phyloP scores from a whole-genome alignment of 805 yeast genomes.

The baker's yeast (Saccharomyces cerevisiae) region DNA sequence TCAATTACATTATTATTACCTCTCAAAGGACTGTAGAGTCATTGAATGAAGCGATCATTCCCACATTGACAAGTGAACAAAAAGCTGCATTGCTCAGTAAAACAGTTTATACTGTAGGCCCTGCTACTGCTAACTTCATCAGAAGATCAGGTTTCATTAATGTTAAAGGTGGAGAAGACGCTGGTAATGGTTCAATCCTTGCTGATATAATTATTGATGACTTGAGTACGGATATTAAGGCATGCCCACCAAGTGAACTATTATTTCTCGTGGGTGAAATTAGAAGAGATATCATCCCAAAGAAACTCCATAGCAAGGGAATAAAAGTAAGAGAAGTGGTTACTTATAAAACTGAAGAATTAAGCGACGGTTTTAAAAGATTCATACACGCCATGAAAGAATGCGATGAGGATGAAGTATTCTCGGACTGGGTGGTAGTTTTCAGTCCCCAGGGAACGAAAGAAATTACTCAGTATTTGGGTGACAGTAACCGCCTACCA shows the following conservation, averaged over 20 bases:
- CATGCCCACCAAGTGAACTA: conserved; percentile 29
- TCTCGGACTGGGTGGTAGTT: conserved; percentile 59
- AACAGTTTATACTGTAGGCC: conserved; percentile 82
- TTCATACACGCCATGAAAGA: conserved; percentile 16
- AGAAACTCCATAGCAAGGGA: conserved; percentile 33
- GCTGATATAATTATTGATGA: conserved; percentile 53
- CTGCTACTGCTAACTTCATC: conserved; percentile 66
- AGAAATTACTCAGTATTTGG: conserved; percentile 44
- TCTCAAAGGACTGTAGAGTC: conserved; percentile 90
- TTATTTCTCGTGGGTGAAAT: conserved; percentile 82
- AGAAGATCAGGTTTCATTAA: conserved; percentile 53
- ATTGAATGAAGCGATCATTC: conserved; percentile 39
- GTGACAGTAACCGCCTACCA: conserved; percentile 4
- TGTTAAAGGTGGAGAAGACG: conserved; percentile 62
- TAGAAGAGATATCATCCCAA: conserved; percentile 75
- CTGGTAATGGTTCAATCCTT: conserved; percentile 73
- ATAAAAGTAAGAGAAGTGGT: conserved; percentile 41
- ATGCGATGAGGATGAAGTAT: not conserved
- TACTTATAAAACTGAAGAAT: conserved; percentile 58
- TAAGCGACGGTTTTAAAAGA: conserved; percentile 38
- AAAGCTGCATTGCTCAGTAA: conserved; percentile 34
- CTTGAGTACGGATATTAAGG: conserved; percentile 2
- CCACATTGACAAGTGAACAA: conserved; percentile 13
- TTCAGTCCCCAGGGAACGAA: conserved; percentile 89
- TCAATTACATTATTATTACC: conserved; percentile 62